Evolutionary conservation across 2,329 filamentous ascomycete species (phyloP).

Genomic region (Ceratocystis alfenasii): DNA sequence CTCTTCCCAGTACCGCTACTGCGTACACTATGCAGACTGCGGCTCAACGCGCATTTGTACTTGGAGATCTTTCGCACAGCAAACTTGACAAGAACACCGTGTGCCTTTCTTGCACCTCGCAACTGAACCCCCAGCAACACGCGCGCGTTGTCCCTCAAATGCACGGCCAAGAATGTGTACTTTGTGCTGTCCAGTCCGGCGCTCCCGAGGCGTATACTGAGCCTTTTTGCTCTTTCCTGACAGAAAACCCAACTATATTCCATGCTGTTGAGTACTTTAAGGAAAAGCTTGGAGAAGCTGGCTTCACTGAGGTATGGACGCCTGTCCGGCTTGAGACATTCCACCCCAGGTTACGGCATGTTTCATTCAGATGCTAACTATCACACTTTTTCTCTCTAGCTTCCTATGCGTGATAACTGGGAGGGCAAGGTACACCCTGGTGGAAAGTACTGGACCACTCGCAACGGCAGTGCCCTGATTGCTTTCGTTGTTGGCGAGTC

Average conservation of each 20-base stretch:
- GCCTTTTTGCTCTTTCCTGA: slow-evolving; percentile 80
- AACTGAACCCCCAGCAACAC: slow-evolving; percentile 23
- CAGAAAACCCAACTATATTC: slow-evolving; percentile 83
- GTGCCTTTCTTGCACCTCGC: slow-evolving; percentile 23
- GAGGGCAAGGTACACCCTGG: slow-evolving; percentile 56
- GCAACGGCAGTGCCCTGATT: slow-evolving; percentile 76
- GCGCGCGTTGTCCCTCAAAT: slow-evolving; percentile 16
- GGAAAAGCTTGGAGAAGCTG: slow-evolving; percentile 55
- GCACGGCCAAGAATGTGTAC: slow-evolving; percentile 27
- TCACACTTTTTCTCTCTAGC: slow-evolving; percentile 32
- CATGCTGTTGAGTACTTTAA: slow-evolving; percentile 76
- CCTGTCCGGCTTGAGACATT: neutral
- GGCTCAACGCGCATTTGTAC: slow-evolving; percentile 20
- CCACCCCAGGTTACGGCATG: neutral
- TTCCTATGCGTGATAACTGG: slow-evolving; percentile 75
- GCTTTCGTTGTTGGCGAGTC: slow-evolving; percentile 71
- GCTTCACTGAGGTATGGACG: slow-evolving; percentile 54
- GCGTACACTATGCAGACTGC: slow-evolving; percentile 3
- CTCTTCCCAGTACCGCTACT: slow-evolving; percentile 2
- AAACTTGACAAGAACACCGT: slow-evolving; percentile 16
- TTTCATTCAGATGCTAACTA: slow-evolving; percentile 21
- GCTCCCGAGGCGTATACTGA: slow-evolving; percentile 59
- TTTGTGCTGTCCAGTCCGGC: slow-evolving; percentile 32
- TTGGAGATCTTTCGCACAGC: slow-evolving; percentile 18
- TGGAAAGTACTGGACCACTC: slow-evolving; percentile 78